Percentiles rank a stretch among this genome's conserved stretches.
Conservation (phyloP, 2,329 filamentous ascomycete genomes). For the Calonectria pauciramosa region DNA sequence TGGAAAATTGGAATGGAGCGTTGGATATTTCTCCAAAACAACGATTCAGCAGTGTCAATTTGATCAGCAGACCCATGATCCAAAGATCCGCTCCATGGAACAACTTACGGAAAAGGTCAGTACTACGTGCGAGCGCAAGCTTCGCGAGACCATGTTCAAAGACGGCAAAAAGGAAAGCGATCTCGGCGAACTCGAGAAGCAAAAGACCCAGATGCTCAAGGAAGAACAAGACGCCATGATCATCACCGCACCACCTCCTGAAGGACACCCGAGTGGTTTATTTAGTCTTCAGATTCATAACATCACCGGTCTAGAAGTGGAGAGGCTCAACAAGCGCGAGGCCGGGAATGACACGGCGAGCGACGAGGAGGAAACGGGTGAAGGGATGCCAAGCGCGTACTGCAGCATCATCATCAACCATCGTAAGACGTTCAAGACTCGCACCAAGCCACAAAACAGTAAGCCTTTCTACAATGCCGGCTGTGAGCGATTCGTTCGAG, state of each 20-base stretch:
- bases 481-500: constrained; percentile 78
- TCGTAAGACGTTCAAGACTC: constrained; percentile 76
- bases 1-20: constrained; percentile 76
- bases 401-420: constrained; percentile 83
- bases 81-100: constrained; percentile 68
- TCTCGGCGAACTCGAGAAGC: constrained; percentile 74
- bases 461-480: constrained; percentile 86
- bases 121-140: constrained; percentile 68
- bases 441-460: constrained; percentile 83
- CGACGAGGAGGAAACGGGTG: constrained; percentile 72
- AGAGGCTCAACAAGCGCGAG: constrained; percentile 69
- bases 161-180: constrained; percentile 65
- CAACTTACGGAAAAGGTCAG: constrained; percentile 71
- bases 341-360: constrained; percentile 61
- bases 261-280: constrained; percentile 74
- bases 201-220: constrained; percentile 76
- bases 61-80: constrained; percentile 70
- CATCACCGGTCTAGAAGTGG: constrained; percentile 76
- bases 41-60: constrained; percentile 74
- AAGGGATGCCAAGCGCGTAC: constrained; percentile 77
- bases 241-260: constrained; percentile 74
- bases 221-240: constrained; percentile 73
- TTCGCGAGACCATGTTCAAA: constrained; percentile 71
- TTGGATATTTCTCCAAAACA: constrained; percentile 79
- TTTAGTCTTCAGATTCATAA: constrained; percentile 81